phyloP scores from a whole-genome alignment of 441 rosid genomes.

The Jatropha multifida region DNA sequence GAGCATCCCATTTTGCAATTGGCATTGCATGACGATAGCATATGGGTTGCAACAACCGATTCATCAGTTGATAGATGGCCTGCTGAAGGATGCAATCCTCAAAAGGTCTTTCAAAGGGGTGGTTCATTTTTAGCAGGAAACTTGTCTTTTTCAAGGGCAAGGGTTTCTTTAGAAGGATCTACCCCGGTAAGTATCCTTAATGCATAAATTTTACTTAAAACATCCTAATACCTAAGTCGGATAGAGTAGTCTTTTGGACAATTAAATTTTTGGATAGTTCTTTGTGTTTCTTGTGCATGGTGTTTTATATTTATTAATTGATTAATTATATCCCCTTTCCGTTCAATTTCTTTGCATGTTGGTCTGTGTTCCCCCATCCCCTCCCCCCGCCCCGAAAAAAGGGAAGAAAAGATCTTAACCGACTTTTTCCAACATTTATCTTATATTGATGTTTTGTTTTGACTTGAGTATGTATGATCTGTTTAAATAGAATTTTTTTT shows the following conservation, averaged over 20 bases:
- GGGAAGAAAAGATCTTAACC: too few species aligned
- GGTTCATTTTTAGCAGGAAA: conserved; percentile 98
- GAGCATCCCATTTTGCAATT: conserved; percentile 89
- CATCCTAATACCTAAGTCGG: conserved; percentile 1
- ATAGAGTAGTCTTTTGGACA: background rate
- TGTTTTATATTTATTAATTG: background rate
- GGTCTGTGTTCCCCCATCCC: too few species aligned
- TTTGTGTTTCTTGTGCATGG: background rate
- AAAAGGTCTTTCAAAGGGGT: conserved; percentile 81
- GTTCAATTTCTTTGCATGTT: background rate
- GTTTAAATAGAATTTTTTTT: background rate
- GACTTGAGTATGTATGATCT: background rate
- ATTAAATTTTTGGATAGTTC: background rate
- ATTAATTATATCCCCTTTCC: too few species aligned
- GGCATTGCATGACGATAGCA: conserved; percentile 87
- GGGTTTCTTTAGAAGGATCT: conserved; percentile 96
- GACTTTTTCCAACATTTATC: background rate
- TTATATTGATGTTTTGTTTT: background rate
- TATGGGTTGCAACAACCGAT: conserved; percentile 96
- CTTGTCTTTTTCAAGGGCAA: conserved; percentile 94
- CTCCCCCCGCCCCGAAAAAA: too few species aligned
- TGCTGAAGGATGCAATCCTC: conserved; percentile 89
- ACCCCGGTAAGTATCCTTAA: conserved; percentile 67
- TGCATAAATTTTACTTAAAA: background rate
- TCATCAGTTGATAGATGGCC: conserved; percentile 95